Evolutionary conservation across 306 rosid species (phyloP).

Genomic region (Cyamopsis tetragonoloba): DNA sequence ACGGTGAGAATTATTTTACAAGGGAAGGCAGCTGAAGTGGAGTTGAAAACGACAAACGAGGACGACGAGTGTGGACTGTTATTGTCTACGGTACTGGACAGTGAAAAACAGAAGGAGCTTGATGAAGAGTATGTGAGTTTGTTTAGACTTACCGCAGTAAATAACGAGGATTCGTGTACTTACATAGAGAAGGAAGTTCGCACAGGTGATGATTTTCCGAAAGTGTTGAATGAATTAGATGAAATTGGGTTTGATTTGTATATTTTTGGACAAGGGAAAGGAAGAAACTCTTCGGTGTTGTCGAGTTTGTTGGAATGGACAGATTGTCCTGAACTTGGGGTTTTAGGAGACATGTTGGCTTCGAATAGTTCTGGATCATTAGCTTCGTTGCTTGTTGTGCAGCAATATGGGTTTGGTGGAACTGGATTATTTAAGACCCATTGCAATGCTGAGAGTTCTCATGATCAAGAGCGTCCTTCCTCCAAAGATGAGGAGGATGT

Average conservation of each 20-base stretch:
- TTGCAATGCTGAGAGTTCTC: too few relatives aligned
- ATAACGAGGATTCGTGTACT: not conserved
- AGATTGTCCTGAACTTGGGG: conserved; percentile 42
- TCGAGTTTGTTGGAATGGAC: conserved; percentile 28
- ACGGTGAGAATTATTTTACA: conserved; percentile 30
- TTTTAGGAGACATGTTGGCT: conserved; percentile 39
- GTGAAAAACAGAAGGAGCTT: conserved; percentile 15
- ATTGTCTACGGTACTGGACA: not conserved
- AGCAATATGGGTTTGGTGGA: conserved; percentile 28
- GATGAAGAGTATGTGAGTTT: conserved; percentile 36
- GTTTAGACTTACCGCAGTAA: conserved; percentile 25
- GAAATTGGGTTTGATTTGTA: conserved; percentile 26
- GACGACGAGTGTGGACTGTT: not conserved
- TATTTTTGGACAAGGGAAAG: conserved; percentile 38
- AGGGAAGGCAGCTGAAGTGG: conserved; percentile 4
- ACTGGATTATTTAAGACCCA: not conserved
- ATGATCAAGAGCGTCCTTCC: too few relatives aligned
- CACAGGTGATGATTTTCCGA: conserved; percentile 27
- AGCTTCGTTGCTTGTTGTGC: conserved; percentile 25
- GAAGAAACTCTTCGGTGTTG: not conserved
- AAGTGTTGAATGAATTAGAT: conserved; percentile 22
- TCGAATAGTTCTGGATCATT: conserved; percentile 23
- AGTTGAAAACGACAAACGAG: not conserved
- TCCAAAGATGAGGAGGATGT: not conserved
- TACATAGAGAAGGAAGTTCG: conserved; percentile 25